A percentile compares a stretch with the other conserved stretches of the same genome.
Evolutionary conservation across 169 alveolate species (phyloP).

Genomic region (Plasmodium chabaudi): DNA sequence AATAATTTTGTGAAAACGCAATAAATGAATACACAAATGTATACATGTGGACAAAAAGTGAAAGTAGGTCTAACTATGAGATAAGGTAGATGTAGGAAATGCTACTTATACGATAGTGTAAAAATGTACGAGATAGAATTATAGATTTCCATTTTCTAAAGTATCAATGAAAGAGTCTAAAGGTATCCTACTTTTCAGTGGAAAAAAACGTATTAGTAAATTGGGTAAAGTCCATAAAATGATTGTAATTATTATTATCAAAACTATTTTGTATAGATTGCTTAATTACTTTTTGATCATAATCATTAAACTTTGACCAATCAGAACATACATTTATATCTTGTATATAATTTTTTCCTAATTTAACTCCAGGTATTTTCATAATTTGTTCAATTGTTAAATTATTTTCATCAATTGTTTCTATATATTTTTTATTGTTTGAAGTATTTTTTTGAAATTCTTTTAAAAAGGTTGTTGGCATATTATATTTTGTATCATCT

Average conservation of each 20-base stretch:
- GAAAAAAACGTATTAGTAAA: slow-evolving; percentile 20
- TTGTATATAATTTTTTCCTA: slow-evolving; percentile 69
- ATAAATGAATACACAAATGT: too few species aligned
- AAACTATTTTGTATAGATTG: slow-evolving; percentile 47
- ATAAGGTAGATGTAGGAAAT: too few species aligned
- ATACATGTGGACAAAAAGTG: too few species aligned
- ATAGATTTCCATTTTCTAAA: too few species aligned
- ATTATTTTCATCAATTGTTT: slow-evolving; percentile 29
- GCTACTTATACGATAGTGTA: too few species aligned
- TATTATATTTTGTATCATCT: slow-evolving; percentile 6
- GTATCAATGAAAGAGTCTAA: too few species aligned
- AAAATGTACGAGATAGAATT: too few species aligned
- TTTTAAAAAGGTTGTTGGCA: slow-evolving; percentile 16
- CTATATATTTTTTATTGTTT: background rate
- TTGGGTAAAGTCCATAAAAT: slow-evolving; percentile 25
- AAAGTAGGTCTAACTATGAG: too few species aligned
- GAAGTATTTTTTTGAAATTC: slow-evolving; percentile 22
- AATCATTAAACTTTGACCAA: slow-evolving; percentile 60
- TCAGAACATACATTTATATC: slow-evolving; percentile 65
- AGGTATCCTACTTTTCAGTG: too few species aligned
- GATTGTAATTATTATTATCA: slow-evolving; percentile 19
- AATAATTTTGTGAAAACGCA: too few species aligned
- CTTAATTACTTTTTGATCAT: slow-evolving; percentile 55
- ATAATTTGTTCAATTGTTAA: slow-evolving; percentile 35
- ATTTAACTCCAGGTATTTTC: slow-evolving; percentile 72